phyloP scores from a whole-genome alignment of 2,329 filamentous ascomycete species.

The Penicillium corylophilum region DNA sequence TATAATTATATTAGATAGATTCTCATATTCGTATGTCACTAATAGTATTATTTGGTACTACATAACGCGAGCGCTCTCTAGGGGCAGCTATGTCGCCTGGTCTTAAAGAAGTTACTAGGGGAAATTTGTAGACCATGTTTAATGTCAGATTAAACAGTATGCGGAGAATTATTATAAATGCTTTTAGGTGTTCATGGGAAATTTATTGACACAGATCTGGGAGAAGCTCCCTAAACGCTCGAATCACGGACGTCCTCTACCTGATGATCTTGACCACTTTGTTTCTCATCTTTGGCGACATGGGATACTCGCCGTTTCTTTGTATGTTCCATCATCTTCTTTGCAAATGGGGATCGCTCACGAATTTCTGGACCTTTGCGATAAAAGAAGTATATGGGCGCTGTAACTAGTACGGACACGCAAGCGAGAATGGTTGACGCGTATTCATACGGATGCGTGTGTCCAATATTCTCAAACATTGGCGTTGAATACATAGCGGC shows the following conservation, averaged over 20 bases:
- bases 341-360: neutral
- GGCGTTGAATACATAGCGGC: constrained; percentile 57
- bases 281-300: neutral
- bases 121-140: too few species aligned
- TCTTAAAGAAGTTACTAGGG: too few species aligned
- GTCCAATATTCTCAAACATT: constrained; percentile 46
- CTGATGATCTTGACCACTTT: neutral
- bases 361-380: neutral
- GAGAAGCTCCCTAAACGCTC: too few species aligned
- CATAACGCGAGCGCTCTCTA: too few species aligned
- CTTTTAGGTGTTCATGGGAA: too few species aligned
- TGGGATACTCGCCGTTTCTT: neutral
- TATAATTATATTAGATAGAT: too few species aligned
- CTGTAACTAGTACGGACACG: neutral
- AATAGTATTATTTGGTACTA: too few species aligned
- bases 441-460: neutral
- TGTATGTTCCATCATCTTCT: neutral
- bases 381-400: neutral
- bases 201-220: too few species aligned
- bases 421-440: neutral
- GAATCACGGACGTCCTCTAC: neutral
- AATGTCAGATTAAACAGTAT: too few species aligned
- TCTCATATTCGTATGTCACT: too few species aligned
- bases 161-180: too few species aligned
- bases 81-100: too few species aligned